phyloP scores from a whole-genome alignment of 208 protist species.

The Hexamita inflata region DNA sequence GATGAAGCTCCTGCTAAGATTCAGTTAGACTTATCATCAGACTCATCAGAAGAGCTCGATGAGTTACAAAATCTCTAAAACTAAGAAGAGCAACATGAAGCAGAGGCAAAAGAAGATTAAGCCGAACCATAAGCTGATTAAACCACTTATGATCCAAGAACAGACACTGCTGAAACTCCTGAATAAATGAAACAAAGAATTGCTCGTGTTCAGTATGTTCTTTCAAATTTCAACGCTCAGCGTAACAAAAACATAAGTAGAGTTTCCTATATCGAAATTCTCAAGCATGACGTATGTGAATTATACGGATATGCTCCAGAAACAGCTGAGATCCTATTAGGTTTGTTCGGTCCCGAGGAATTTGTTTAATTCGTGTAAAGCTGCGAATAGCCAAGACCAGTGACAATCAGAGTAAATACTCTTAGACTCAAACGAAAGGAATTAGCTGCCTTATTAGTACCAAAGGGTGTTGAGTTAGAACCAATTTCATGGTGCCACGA shows the following conservation, averaged over 20 bases:
- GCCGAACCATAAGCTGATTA: too few species aligned
- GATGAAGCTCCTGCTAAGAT: too few species aligned
- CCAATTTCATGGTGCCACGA: slow-evolving; percentile 80
- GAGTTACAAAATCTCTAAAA: too few species aligned
- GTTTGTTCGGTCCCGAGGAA: slow-evolving; percentile 72
- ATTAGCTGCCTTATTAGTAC: slow-evolving; percentile 71
- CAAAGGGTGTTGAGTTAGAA: slow-evolving; percentile 85
- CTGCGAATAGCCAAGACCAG: slow-evolving; percentile 80
- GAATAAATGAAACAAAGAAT: too few species aligned
- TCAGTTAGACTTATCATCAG: too few species aligned
- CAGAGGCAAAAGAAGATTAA: too few species aligned
- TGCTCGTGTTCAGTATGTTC: background rate
- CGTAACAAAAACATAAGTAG: background rate
- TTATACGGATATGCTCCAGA: slow-evolving; percentile 78
- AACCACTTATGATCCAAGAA: too few species aligned
- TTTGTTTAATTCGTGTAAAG: slow-evolving; percentile 80
- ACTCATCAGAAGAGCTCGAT: too few species aligned
- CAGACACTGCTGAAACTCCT: too few species aligned
- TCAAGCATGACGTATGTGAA: slow-evolving; percentile 2
- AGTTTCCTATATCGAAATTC: background rate
- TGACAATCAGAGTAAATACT: slow-evolving; percentile 92
- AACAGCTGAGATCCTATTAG: slow-evolving; percentile 71
- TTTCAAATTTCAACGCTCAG: slow-evolving; percentile 4
- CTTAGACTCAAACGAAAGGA: slow-evolving; percentile 81
- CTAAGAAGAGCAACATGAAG: too few species aligned